A percentile compares a stretch with the other conserved stretches of the same genome.
These are phyloP conservation scores for Artemisia argyi DNA, from an alignment of 129 eudicot species.

Conservation along the genomic window DNA sequence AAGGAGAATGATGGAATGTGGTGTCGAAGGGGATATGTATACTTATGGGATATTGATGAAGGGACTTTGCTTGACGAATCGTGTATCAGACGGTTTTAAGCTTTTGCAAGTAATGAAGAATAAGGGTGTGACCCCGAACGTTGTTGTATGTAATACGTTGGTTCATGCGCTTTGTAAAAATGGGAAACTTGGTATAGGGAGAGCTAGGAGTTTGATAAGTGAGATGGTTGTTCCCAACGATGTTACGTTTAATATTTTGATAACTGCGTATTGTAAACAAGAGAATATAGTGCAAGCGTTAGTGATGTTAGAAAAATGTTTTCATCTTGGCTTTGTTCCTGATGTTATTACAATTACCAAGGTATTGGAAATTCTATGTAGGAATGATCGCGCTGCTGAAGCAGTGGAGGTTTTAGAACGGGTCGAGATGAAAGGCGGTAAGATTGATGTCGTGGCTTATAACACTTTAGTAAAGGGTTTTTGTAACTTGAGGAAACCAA, in stretches of 20 bases:
- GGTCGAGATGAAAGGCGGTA: slow-evolving; percentile 73
- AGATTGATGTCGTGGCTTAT: slow-evolving; percentile 69
- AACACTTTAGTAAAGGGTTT: slow-evolving; percentile 79
- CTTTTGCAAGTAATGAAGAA: slow-evolving; percentile 69
- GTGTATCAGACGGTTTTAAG: slow-evolving; percentile 88
- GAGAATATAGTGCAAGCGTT: slow-evolving; percentile 76
- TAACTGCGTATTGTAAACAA: slow-evolving; percentile 72
- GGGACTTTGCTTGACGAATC: slow-evolving; percentile 89
- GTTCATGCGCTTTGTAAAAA: slow-evolving; percentile 82
- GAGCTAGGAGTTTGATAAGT: slow-evolving; percentile 86
- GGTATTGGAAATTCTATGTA: slow-evolving; percentile 56
- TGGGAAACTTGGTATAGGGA: slow-evolving; percentile 84
- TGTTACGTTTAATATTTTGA: slow-evolving; percentile 69
- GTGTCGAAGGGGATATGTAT: slow-evolving; percentile 73
- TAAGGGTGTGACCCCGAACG: slow-evolving; percentile 53
- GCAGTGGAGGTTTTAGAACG: slow-evolving; percentile 73
- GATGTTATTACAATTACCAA: slow-evolving; percentile 72
- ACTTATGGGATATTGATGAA: slow-evolving; percentile 89
- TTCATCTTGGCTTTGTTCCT: slow-evolving; percentile 63
- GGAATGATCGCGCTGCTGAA: slow-evolving; percentile 55
- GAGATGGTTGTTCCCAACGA: slow-evolving; percentile 59
- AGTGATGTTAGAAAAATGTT: slow-evolving; percentile 81
- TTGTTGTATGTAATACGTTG: slow-evolving; percentile 70
- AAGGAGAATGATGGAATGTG: slow-evolving; percentile 79
- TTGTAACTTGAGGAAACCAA: slow-evolving; percentile 60